phyloP scores from a whole-genome alignment of 2,329 filamentous ascomycete genomes.

The Albophoma yamanashiensis region DNA sequence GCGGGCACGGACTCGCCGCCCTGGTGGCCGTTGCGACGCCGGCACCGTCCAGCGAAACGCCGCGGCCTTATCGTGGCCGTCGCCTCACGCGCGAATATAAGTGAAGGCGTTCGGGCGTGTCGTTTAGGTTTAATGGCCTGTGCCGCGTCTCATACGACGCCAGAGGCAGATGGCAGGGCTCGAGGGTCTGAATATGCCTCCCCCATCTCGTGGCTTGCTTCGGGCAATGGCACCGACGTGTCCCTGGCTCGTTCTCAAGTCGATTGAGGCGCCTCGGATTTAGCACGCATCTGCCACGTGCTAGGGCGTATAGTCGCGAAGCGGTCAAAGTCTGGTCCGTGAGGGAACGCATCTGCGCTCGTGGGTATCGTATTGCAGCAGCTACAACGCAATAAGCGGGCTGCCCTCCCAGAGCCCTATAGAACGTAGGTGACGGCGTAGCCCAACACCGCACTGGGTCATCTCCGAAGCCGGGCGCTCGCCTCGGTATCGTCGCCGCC shows the following conservation, averaged over 20 bases:
- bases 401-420: not conserved
- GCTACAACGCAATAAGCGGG: not conserved
- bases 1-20: not conserved
- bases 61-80: not conserved
- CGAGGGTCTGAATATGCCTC: not conserved
- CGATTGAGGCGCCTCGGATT: too few species aligned
- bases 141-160: not conserved
- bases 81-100: not conserved
- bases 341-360: too few species aligned
- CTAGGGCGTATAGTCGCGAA: not conserved
- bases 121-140: not conserved
- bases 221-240: too few species aligned
- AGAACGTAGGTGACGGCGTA: not conserved
- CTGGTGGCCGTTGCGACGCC: too few species aligned
- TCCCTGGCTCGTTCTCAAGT: too few species aligned
- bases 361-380: not conserved
- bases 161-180: not conserved
- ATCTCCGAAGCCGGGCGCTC: not conserved
- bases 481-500: not conserved
- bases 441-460: not conserved
- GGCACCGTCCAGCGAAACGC: too few species aligned
- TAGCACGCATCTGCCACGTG: not conserved
- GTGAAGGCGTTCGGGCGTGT: not conserved
- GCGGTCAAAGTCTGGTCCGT: not conserved
- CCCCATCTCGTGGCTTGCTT: too few species aligned